Evolutionary conservation across 2,329 filamentous ascomycete genomes (phyloP).

Genomic region (Xylogone sp.): DNA sequence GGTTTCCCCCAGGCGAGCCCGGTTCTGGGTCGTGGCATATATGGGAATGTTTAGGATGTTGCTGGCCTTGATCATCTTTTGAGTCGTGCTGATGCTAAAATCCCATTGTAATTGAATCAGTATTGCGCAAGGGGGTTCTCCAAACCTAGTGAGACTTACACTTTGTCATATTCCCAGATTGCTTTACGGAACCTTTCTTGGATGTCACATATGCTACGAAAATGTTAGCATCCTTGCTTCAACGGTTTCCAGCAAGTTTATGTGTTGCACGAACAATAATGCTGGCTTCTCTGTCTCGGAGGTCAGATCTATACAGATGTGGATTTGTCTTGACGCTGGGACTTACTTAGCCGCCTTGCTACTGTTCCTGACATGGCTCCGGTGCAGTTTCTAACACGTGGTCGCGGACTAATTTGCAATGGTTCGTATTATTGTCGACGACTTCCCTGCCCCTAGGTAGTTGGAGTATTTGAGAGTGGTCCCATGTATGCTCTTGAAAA

Average conservation of each 20-base stretch:
- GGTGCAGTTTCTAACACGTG: constrained; percentile 31
- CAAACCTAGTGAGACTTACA: constrained; percentile 46
- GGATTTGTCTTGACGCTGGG: neutral
- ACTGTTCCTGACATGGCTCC: constrained; percentile 2
- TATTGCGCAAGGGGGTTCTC: neutral
- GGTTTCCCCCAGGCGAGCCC: constrained; percentile 72
- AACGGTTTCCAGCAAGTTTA: neutral
- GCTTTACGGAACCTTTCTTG: constrained; percentile 87
- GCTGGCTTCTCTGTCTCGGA: constrained; percentile 13
- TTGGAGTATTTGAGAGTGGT: too few species aligned
- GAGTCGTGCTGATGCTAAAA: constrained; percentile 58
- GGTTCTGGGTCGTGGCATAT: constrained; percentile 83
- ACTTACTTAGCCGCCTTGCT: constrained; percentile 9
- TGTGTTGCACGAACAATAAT: constrained; percentile 14
- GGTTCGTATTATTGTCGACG: too few species aligned
- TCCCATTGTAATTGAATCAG: constrained; percentile 1
- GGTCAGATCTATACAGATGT: neutral
- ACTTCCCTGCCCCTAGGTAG: too few species aligned
- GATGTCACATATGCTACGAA: constrained; percentile 78
- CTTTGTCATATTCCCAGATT: constrained; percentile 80
- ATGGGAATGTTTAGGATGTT: constrained; percentile 70
- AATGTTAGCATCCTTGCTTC: neutral
- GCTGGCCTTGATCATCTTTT: constrained; percentile 65
- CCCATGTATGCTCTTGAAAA: constrained; percentile 63
- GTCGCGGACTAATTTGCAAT: too few species aligned